A percentile compares a stretch with the other conserved stretches of the same genome.
phyloP scores from a whole-genome alignment of 805 yeast species.

The Kodamaea fukazawae region DNA sequence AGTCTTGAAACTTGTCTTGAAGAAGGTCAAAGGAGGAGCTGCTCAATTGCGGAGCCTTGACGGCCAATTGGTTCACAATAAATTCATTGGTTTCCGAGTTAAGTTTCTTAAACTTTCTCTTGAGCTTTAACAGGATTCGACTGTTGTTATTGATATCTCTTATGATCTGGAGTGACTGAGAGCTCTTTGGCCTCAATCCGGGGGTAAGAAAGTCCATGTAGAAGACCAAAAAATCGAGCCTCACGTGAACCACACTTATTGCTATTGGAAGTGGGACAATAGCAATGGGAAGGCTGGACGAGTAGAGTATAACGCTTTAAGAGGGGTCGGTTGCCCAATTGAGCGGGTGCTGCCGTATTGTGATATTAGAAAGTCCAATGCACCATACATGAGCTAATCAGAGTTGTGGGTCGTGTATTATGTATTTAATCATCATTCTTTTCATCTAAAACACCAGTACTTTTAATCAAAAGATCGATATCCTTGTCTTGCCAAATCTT shows the following conservation, averaged over 20 bases:
- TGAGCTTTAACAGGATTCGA: constrained; percentile 26
- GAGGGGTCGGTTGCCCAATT: too few relatives aligned
- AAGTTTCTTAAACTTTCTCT: constrained; percentile 20
- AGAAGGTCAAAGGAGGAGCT: background rate
- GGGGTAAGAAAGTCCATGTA: constrained; percentile 22
- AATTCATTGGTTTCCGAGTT: constrained; percentile 21
- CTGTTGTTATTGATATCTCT: constrained; percentile 28
- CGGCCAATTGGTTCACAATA: constrained; percentile 18
- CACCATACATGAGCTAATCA: background rate
- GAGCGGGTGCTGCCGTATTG: too few relatives aligned
- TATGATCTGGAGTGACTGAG: constrained; percentile 12
- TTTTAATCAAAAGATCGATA: constrained; percentile 69
- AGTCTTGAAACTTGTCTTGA: constrained; percentile 18
- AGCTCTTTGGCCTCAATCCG: constrained; percentile 16
- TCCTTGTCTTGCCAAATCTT: constrained; percentile 80
- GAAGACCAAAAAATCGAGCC: too few relatives aligned
- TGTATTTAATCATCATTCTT: constrained; percentile 24
- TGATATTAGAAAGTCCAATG: background rate
- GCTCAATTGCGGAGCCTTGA: background rate
- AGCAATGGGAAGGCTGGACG: too few relatives aligned
- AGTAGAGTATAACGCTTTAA: too few relatives aligned
- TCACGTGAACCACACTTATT: too few relatives aligned
- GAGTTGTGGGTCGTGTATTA: too few relatives aligned
- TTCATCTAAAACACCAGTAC: constrained; percentile 61
- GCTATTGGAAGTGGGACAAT: too few relatives aligned